Percentiles rank a stretch among this genome's conserved stretches.
Evolutionary conservation across 2,329 filamentous ascomycete genomes (phyloP).

Genomic region (Daldinia eschscholtzii): DNA sequence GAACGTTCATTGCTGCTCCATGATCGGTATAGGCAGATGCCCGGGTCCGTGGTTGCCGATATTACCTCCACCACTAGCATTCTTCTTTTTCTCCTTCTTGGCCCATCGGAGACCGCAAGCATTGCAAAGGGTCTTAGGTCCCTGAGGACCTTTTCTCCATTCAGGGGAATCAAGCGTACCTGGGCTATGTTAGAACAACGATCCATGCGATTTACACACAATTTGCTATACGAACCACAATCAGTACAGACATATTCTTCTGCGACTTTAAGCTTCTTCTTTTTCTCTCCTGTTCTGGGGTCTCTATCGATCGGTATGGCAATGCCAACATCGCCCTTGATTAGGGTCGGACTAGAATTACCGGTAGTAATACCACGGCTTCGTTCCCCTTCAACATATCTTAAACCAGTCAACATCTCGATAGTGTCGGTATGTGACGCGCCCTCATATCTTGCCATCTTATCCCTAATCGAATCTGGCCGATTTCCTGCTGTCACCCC

Average conservation of each 20-base stretch:
- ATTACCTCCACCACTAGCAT: constrained; percentile 41
- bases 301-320: constrained; percentile 86
- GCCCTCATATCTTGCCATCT: constrained; percentile 85
- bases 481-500: constrained; percentile 74
- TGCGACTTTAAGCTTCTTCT: constrained; percentile 85
- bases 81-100: constrained; percentile 83
- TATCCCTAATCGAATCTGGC: constrained; percentile 83
- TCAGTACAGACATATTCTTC: constrained; percentile 97
- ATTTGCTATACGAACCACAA: constrained; percentile 72
- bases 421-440: constrained; percentile 85
- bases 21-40: constrained; percentile 27
- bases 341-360: constrained; percentile 81
- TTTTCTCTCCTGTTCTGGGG: constrained; percentile 78
- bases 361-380: constrained; percentile 90
- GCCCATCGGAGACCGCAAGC: constrained; percentile 85
- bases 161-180: constrained; percentile 91
- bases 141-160: constrained; percentile 93
- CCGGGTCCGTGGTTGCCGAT: constrained; percentile 24
- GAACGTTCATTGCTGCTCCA: constrained; percentile 29
- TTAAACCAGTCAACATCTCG: constrained; percentile 90
- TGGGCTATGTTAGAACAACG: constrained; percentile 49
- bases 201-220: not conserved
- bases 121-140: constrained; percentile 95
- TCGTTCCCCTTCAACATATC: constrained; percentile 89
- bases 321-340: constrained; percentile 88